Base-by-base conservation (phyloP, 495 filamentous ascomycete species). In the Gamarada debralockiae region DNA sequence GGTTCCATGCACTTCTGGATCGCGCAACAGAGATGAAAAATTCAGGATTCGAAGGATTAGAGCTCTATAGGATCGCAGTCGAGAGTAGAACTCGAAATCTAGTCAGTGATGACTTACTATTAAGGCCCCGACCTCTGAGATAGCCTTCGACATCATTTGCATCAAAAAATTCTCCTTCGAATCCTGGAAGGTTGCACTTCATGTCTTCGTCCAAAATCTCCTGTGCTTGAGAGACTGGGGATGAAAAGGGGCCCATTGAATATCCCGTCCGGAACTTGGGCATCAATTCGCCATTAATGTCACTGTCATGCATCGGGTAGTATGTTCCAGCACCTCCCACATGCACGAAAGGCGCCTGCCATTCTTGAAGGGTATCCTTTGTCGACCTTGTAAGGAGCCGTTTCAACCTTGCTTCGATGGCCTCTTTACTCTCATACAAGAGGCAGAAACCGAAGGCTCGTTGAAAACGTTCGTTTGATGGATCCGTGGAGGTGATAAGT, bases 141-240 rank as follows among this genome's bases (percentile, higher is more conserved):
- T 83, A 90, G 9, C 80, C 71, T 65, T 90, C 84, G 4, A 90
- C 81, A 59, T 91, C 88, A 42, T 81, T 72, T 4, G 83, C 73
- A 56, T 90, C 85, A 56, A 86, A 85, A 76, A 84, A 92, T 44
- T 88, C 85, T 20, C 86, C 84, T 34, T 81, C 73, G 61, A 83
- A 75, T 0, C 77, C 79, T 7, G 71, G 63, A 17, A 73, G 52
- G 17, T 58, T 67, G 29, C 72, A 61, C 29, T 74, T 62, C 68
- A 73, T 66, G 54, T 74, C 66, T 39, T 64, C 57, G 0, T 66
- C 65, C 12, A 73, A 37, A 39, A 62, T 56, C 1, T 63, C 59
- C 1, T 48, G 53, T 0, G 63, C 39, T 9, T 59, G 48, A 1
- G 59, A 21, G 2, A 66, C 38, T 39, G 15, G 10, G 8, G 40